Conservation (phyloP, 305 asterid genomes). For the Fraxinus nigra region DNA sequence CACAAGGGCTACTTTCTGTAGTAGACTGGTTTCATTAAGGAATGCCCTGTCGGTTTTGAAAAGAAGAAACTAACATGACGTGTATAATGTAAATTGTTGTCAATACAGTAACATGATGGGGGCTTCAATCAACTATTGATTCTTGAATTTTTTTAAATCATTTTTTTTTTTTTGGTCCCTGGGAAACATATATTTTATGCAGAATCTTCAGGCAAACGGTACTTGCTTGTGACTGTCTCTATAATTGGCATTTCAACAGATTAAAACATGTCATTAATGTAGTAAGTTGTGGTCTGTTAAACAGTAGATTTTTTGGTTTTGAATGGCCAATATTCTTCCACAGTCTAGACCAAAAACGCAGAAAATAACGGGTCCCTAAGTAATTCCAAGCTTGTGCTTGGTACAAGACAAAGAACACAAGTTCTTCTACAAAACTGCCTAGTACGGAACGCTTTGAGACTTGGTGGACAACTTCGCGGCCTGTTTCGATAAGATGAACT, state of each 20-base stretch:
- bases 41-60: not conserved
- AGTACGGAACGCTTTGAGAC: not conserved
- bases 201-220: conserved; percentile 22
- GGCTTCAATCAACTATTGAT: not conserved
- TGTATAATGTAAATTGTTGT: not conserved
- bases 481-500: not conserved
- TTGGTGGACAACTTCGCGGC: not conserved
- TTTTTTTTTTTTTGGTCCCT: too few relatives aligned
- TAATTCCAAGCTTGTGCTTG: conserved; percentile 17
- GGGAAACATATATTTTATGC: not conserved
- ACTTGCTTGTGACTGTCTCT: conserved; percentile 8
- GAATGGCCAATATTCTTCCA: conserved; percentile 26
- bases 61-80: not conserved
- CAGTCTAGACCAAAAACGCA: conserved; percentile 14
- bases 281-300: conserved; percentile 21
- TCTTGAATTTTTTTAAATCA: not conserved
- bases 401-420: not conserved
- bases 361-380: conserved; percentile 15
- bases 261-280: conserved; percentile 28
- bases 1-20: not conserved
- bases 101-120: not conserved
- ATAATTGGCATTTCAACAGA: conserved; percentile 28
- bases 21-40: not conserved
- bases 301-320: conserved; percentile 22
- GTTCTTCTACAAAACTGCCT: not conserved